Evolutionary conservation across 768 basidiomycete genomes (phyloP), one percentile per base, ranked within the genome.

Genomic region (Hydnum rufescens): DNA sequence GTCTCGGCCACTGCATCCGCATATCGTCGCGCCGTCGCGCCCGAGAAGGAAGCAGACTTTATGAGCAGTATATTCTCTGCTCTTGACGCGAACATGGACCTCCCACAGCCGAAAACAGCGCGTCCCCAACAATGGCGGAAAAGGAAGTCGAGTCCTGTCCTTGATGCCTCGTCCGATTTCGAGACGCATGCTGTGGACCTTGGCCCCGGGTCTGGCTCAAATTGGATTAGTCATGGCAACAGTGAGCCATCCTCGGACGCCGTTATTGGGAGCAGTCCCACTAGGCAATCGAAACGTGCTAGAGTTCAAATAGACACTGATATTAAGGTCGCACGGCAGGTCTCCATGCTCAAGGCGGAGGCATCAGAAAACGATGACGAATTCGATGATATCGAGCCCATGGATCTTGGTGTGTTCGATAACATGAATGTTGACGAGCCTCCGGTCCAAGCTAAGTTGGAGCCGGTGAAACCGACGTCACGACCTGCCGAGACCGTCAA

Each of bases 11-110:
- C 78, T 1, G 74, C 78, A 55, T 80, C 71, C 64, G 83, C 80
- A 13, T 97, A 97, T 63, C 74, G 87, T 29, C 80, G 83, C 1
- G 70, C 70, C 0, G 74, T 80, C 8, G 80, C 83, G 4, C 78
- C 71, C 8, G 82, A 79, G 50, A 76, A 89, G 59, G 95, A 96
- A 63, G 71, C 75, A 34, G 88, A 93, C 58, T 88, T 99, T 58
- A 83, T 99, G 86, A 75, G 77, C 0, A 74, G 73, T 32, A 65
- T 99, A 1, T 67, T 99, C 5, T 82, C 78, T 5, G 74, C 68
- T 22, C 74, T 93, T 64, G 85, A 86, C 55, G 64, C 59, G 8
- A 61, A 63, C 31, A 67, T 26, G 62, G n/a, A n/a, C n/a, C n/a
- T n/a, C n/a, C 66, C 3, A 64, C 26, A 62, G n/a, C 16, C 57